These are phyloP conservation scores for Hysterium pulicare DNA, from an alignment of 2,329 filamentous ascomycete species.

Conservation along the genomic window DNA sequence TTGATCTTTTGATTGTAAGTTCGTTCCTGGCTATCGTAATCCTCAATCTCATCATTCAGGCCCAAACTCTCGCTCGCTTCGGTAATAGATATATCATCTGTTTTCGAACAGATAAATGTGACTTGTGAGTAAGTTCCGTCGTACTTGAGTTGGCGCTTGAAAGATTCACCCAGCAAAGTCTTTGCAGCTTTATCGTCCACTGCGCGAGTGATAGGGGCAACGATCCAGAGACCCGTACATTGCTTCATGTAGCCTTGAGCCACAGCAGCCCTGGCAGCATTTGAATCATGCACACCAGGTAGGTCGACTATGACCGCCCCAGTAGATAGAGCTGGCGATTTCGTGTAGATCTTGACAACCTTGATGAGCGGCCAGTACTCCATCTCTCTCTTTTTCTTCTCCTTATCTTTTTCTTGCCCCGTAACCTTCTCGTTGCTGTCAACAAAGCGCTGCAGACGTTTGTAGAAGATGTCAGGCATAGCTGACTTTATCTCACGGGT, in stretches of 20 bases:
- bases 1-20: conserved; percentile 16
- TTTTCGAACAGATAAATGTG: conserved; percentile 62
- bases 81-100: conserved; percentile 56
- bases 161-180: conserved; percentile 53
- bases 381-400: conserved; percentile 30
- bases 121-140: conserved; percentile 54
- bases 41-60: conserved; percentile 30
- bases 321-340: conserved; percentile 49
- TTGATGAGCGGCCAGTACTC: conserved; percentile 54
- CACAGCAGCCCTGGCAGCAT: conserved; percentile 57
- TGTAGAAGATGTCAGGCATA: conserved; percentile 43
- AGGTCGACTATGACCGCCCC: conserved; percentile 58
- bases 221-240: conserved; percentile 59
- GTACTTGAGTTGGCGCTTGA: conserved; percentile 58
- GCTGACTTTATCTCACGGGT: conserved; percentile 40
- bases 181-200: conserved; percentile 60
- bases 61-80: conserved; percentile 42
- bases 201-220: conserved; percentile 59
- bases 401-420: conserved; percentile 24
- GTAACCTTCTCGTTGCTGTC: conserved; percentile 53
- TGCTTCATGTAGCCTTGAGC: conserved; percentile 59
- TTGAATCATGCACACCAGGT: conserved; percentile 58
- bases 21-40: conserved; percentile 22
- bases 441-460: conserved; percentile 48
- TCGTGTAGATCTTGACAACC: conserved; percentile 52